A percentile compares a stretch with the other conserved stretches of the same genome.
phyloP scores from a whole-genome alignment of 768 basidiomycete species.

The Xanthoconium stramineum region DNA sequence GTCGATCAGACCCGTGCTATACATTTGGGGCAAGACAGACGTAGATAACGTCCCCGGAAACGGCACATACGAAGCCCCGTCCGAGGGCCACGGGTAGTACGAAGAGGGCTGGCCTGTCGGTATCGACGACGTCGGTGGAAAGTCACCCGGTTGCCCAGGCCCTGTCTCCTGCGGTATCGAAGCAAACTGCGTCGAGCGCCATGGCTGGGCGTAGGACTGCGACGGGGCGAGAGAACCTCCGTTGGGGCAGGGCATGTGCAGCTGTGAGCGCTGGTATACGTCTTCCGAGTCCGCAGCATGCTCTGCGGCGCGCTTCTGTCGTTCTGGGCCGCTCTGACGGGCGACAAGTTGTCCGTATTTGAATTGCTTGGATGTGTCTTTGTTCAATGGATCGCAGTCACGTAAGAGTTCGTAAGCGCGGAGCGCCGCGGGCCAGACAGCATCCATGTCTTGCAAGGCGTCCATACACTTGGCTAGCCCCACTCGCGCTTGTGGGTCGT shows the following conservation, averaged over 20 bases:
- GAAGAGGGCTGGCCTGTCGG: slow-evolving; percentile 20
- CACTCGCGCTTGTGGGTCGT: slow-evolving; percentile 65
- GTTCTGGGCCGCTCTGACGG: slow-evolving; percentile 27
- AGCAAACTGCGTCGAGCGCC: slow-evolving; percentile 28
- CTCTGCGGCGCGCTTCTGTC: slow-evolving; percentile 61
- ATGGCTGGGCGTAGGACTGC: slow-evolving; percentile 26
- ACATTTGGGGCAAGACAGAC: slow-evolving; percentile 69
- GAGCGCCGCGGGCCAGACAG: slow-evolving; percentile 73
- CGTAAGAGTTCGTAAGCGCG: slow-evolving; percentile 71
- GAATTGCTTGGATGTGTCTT: slow-evolving; percentile 1
- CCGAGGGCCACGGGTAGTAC: slow-evolving; percentile 49
- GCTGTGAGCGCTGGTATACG: slow-evolving; percentile 22
- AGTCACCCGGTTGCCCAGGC: slow-evolving; percentile 10
- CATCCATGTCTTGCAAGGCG: slow-evolving; percentile 59
- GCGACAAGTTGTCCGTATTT: slow-evolving; percentile 11
- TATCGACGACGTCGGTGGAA: slow-evolving; percentile 1
- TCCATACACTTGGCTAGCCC: slow-evolving; percentile 69
- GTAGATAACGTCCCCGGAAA: slow-evolving; percentile 56
- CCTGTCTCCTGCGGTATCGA: slow-evolving; percentile 5
- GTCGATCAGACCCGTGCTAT: slow-evolving; percentile 68
- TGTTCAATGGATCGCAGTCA: slow-evolving; percentile 46
- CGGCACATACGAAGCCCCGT: slow-evolving; percentile 31
- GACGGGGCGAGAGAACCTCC: slow-evolving; percentile 2
- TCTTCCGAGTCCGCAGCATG: slow-evolving; percentile 42
- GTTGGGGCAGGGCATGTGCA: slow-evolving; percentile 7